These are phyloP conservation scores for Epithemia pelagica DNA, from an alignment of 108 stramenopile species.

Conservation along the genomic window DNA sequence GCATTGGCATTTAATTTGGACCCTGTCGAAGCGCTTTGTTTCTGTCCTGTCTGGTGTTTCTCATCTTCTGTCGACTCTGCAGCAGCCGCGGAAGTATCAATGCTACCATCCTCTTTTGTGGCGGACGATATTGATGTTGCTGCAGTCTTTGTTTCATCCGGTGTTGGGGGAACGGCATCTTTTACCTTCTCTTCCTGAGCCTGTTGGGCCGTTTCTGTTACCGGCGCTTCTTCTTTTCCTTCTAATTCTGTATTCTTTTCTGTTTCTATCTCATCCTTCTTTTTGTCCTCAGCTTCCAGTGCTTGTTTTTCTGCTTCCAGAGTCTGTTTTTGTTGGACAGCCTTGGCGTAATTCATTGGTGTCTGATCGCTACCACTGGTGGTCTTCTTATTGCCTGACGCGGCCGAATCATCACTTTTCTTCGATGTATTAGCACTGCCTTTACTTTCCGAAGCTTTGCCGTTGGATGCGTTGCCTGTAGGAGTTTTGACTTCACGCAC, in stretches of 20 bases:
- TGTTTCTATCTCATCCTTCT: background rate
- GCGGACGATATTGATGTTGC: constrained; percentile 4
- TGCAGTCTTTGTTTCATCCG: background rate
- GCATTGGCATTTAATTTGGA: constrained; percentile 80
- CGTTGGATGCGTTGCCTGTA: background rate
- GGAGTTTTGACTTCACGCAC: constrained; percentile 12
- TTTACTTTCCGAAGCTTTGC: constrained; percentile 12
- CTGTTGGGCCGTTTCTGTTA: background rate
- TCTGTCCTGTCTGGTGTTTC: constrained; percentile 5
- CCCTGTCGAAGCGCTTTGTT: constrained; percentile 28
- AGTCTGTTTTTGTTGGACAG: constrained; percentile 1
- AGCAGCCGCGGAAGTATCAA: constrained; percentile 3
- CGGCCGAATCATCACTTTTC: constrained; percentile 13
- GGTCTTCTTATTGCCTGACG: constrained; percentile 18
- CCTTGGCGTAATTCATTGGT: constrained; percentile 3
- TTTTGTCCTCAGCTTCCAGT: background rate
- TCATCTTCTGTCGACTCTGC: constrained; percentile 5
- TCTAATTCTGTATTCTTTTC: background rate
- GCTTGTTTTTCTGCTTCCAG: constrained; percentile 8
- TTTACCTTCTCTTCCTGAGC: constrained; percentile 1
- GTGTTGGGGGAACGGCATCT: constrained; percentile 7
- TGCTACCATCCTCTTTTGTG: constrained; percentile 7
- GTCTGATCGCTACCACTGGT: constrained; percentile 7
- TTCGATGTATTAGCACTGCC: constrained; percentile 6
- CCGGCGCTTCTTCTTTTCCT: constrained; percentile 1